phyloP scores from a whole-genome alignment of 257 asterid genomes.

The Scutellaria baicalensis region DNA sequence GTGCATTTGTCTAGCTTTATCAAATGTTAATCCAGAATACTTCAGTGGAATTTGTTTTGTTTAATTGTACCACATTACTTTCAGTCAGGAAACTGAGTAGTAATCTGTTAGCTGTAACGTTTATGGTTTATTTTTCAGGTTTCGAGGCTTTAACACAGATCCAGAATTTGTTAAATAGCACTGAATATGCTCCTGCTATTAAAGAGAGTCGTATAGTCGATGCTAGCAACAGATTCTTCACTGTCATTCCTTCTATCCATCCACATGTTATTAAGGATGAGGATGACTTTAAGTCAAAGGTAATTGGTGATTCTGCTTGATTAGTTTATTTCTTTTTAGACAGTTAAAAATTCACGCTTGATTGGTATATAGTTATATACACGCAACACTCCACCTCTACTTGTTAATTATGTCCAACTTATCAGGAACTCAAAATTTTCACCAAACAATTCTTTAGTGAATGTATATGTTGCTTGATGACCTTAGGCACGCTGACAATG shows the following conservation, averaged over 20 bases:
- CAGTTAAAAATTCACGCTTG: neutral
- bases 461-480: neutral
- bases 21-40: neutral
- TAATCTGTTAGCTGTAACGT: neutral
- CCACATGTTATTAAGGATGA: slow-evolving; percentile 88
- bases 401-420: too few species aligned
- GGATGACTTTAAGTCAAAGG: slow-evolving; percentile 80
- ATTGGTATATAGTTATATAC: neutral
- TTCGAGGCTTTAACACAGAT: slow-evolving; percentile 94
- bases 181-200: slow-evolving; percentile 34
- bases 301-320: slow-evolving; percentile 15
- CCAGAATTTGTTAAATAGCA: slow-evolving; percentile 56
- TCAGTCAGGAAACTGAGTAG: neutral
- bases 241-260: slow-evolving; percentile 87
- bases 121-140: slow-evolving; percentile 41
- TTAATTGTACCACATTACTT: neutral
- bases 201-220: slow-evolving; percentile 72
- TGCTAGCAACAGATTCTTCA: slow-evolving; percentile 95
- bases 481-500: neutral
- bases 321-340: neutral
- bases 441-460: too few species aligned
- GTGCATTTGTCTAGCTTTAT: slow-evolving; percentile 23
- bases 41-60: neutral
- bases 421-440: too few species aligned
- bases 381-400: too few species aligned